Evolutionary conservation across 768 basidiomycete genomes (phyloP).

Genomic region (Hypholoma fasciculare): DNA sequence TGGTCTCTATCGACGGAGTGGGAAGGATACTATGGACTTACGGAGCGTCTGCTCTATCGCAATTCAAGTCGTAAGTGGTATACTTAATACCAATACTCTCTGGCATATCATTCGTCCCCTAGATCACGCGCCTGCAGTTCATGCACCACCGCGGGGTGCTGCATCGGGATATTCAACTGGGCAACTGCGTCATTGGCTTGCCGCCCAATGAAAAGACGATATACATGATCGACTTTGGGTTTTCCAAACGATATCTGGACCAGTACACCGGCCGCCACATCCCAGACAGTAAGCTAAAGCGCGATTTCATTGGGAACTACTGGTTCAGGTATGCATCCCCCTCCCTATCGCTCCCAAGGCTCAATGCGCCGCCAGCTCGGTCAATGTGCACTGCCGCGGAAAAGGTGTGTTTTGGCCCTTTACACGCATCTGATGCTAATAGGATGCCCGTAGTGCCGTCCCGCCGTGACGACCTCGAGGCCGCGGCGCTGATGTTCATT

Average conservation of each 20-base stretch:
- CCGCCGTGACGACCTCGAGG: constrained; percentile 78
- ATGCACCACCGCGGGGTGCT: constrained; percentile 77
- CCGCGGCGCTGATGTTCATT: constrained; percentile 75
- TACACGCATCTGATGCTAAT: constrained; percentile 1
- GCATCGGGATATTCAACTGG: constrained; percentile 79
- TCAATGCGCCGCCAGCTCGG: constrained; percentile 41
- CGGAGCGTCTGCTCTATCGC: constrained; percentile 75
- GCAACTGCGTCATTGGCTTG: constrained; percentile 70
- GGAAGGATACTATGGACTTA: constrained; percentile 62
- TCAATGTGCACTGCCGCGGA: constrained; percentile 76
- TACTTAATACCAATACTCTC: neutral
- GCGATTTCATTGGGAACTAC: constrained; percentile 83
- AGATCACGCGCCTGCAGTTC: constrained; percentile 73
- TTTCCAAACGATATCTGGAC: constrained; percentile 79
- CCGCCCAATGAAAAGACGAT: constrained; percentile 57
- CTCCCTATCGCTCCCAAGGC: neutral
- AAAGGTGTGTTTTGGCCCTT: constrained; percentile 49
- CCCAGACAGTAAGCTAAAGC: constrained; percentile 62
- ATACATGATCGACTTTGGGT: constrained; percentile 88
- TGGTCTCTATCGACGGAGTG: constrained; percentile 53
- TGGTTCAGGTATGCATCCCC: constrained; percentile 63
- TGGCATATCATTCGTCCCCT: constrained; percentile 10
- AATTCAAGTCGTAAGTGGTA: constrained; percentile 65
- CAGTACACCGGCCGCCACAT: constrained; percentile 66
- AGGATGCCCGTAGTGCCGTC: constrained; percentile 57